Evolutionary conservation across 2,329 filamentous ascomycete species (phyloP).

Genomic region (Chalaropsis thielavioides): DNA sequence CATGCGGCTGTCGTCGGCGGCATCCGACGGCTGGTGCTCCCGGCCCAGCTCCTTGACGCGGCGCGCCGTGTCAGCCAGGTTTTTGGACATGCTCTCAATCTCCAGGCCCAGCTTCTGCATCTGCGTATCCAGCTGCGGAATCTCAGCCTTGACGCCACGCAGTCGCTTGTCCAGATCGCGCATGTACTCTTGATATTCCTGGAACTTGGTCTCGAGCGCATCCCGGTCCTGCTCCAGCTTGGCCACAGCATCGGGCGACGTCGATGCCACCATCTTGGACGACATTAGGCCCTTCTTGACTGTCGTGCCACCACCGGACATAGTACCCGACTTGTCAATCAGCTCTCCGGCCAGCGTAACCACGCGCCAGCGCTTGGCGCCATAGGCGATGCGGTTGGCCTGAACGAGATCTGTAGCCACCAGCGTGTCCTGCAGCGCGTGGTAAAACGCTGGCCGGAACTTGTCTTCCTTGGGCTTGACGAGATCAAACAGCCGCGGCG

Average conservation of each 20-base stretch:
- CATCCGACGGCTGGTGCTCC: conserved; percentile 65
- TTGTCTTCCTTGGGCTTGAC: conserved; percentile 77
- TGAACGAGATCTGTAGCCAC: conserved; percentile 89
- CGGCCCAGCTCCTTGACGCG: conserved; percentile 71
- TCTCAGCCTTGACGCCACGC: conserved; percentile 57
- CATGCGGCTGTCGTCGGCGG: conserved; percentile 58
- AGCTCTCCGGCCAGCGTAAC: conserved; percentile 90
- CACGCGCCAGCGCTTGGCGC: conserved; percentile 84
- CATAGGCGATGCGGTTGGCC: conserved; percentile 92
- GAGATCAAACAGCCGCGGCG: conserved; percentile 83
- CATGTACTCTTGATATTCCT: conserved; percentile 72
- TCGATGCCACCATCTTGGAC: conserved; percentile 78
- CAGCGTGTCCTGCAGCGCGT: conserved; percentile 85
- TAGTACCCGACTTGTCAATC: conserved; percentile 95
- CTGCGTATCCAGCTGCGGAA: conserved; percentile 74
- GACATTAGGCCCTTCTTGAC: conserved; percentile 93
- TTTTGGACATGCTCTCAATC: conserved; percentile 71
- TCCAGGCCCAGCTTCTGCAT: conserved; percentile 86
- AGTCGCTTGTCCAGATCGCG: conserved; percentile 62
- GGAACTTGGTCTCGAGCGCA: conserved; percentile 65
- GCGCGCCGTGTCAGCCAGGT: conserved; percentile 68
- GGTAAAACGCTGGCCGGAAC: conserved; percentile 86
- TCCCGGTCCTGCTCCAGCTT: conserved; percentile 84
- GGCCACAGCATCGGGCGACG: conserved; percentile 71
- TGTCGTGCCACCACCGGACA: conserved; percentile 89